Evolutionary conservation across 192 early-diverging fungal genomes (phyloP).

Genomic region (Podila horticola): DNA sequence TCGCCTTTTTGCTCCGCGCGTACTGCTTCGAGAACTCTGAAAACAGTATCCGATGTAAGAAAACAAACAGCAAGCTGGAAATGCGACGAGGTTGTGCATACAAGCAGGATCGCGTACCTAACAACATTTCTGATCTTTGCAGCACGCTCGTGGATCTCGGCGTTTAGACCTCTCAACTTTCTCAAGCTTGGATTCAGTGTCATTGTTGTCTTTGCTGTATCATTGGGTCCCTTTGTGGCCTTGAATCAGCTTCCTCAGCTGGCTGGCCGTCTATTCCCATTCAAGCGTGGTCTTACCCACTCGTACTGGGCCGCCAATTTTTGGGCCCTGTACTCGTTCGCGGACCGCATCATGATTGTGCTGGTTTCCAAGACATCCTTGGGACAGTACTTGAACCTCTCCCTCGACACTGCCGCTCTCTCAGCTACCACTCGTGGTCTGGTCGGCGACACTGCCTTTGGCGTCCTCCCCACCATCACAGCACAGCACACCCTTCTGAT

Average conservation of each 20-base stretch:
- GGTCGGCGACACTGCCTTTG: slow-evolving; percentile 90
- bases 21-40: slow-evolving; percentile 74
- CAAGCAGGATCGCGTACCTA: too few relatives aligned
- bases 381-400: slow-evolving; percentile 29
- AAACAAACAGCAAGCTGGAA: background rate
- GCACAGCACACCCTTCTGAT: slow-evolving; percentile 78
- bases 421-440: slow-evolving; percentile 86
- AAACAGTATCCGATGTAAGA: slow-evolving; percentile 40
- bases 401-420: slow-evolving; percentile 57
- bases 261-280: slow-evolving; percentile 88
- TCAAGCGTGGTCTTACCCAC: slow-evolving; percentile 96
- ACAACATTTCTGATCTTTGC: background rate
- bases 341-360: slow-evolving; percentile 78
- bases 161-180: slow-evolving; percentile 58
- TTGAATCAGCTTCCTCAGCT: slow-evolving; percentile 81
- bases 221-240: slow-evolving; percentile 85
- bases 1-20: slow-evolving; percentile 82
- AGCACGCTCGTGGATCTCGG: slow-evolving; percentile 48
- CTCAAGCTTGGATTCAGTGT: slow-evolving; percentile 71
- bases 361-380: slow-evolving; percentile 52
- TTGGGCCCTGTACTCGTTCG: slow-evolving; percentile 92
- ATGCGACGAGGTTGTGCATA: background rate
- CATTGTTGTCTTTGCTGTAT: slow-evolving; percentile 75
- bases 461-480: slow-evolving; percentile 77
- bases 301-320: slow-evolving; percentile 98